phyloP scores from a whole-genome alignment of 352 stramenopile species.

The Peronosclerospora sorghi region DNA sequence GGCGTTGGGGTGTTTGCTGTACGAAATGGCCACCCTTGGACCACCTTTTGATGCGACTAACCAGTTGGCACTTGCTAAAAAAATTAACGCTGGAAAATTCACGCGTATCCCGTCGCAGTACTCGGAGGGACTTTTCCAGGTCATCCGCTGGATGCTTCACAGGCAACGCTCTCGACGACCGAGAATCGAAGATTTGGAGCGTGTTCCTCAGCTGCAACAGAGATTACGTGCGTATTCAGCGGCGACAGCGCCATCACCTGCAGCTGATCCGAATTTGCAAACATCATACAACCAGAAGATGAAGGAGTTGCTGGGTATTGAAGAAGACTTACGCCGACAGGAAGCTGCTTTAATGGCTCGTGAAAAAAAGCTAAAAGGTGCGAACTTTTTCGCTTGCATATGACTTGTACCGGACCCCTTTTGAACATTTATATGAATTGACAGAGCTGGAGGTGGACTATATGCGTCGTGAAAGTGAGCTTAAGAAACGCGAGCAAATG shows the following conservation, averaged over 20 bases:
- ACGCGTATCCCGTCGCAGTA: slow-evolving; percentile 84
- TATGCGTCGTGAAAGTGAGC: slow-evolving; percentile 58
- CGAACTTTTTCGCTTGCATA: neutral
- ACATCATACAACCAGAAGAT: slow-evolving; percentile 81
- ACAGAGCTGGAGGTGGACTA: slow-evolving; percentile 73
- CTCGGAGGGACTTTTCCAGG: slow-evolving; percentile 84
- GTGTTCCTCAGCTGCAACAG: slow-evolving; percentile 70
- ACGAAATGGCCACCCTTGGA: slow-evolving; percentile 83
- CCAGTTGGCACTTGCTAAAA: slow-evolving; percentile 87
- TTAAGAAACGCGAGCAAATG: slow-evolving; percentile 83
- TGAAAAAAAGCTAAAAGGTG: slow-evolving; percentile 80
- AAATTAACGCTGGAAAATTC: slow-evolving; percentile 90
- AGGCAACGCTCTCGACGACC: slow-evolving; percentile 69
- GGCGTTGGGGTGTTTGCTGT: slow-evolving; percentile 84
- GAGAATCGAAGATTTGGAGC: slow-evolving; percentile 78
- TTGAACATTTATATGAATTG: slow-evolving; percentile 1
- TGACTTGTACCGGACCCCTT: neutral
- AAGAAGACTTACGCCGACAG: slow-evolving; percentile 77
- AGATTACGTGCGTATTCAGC: slow-evolving; percentile 67
- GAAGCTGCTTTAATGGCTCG: slow-evolving; percentile 73
- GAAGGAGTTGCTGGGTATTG: slow-evolving; percentile 78
- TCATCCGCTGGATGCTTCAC: slow-evolving; percentile 87
- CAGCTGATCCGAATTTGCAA: slow-evolving; percentile 56
- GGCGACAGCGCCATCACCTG: slow-evolving; percentile 27
- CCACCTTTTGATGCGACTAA: slow-evolving; percentile 89